Conservation (phyloP, 2,329 filamentous ascomycete species). For the Cryphonectria carpinicola region DNA sequence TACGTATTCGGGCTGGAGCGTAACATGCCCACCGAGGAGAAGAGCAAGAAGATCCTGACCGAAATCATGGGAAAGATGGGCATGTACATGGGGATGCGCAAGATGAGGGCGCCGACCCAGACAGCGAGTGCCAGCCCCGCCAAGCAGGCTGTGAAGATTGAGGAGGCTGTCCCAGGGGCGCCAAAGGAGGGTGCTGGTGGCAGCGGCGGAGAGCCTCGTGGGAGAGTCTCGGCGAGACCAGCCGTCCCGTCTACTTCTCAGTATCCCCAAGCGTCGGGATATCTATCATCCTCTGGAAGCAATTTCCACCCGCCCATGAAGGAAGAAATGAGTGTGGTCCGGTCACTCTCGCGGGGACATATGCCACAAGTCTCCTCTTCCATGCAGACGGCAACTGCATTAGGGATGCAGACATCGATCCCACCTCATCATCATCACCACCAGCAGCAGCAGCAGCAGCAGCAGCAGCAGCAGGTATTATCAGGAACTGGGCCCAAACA, state of each 20-base stretch:
- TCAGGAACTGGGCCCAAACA: slow-evolving; percentile 17
- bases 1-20: slow-evolving; percentile 69
- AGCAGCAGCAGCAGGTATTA: slow-evolving; percentile 27
- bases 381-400: not conserved
- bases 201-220: not conserved
- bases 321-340: slow-evolving; percentile 3
- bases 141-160: slow-evolving; percentile 40
- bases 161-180: slow-evolving; percentile 19
- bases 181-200: not conserved
- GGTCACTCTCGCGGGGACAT: not conserved
- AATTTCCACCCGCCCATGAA: not conserved
- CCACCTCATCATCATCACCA: not conserved
- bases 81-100: slow-evolving; percentile 62
- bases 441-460: slow-evolving; percentile 14
- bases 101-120: slow-evolving; percentile 55
- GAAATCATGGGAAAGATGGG: slow-evolving; percentile 66
- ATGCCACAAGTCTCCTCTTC: not conserved
- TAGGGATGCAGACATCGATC: slow-evolving; percentile 7
- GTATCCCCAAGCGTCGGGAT: slow-evolving; percentile 10
- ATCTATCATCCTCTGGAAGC: not conserved
- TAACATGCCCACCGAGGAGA: slow-evolving; percentile 55
- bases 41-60: slow-evolving; percentile 62
- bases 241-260: not conserved
- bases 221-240: not conserved
- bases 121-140: slow-evolving; percentile 45